Percentiles rank a stretch among this genome's conserved stretches.
Evolutionary conservation across 306 rosid genomes (phyloP).

Genomic region (Vachellia pachyceras): DNA sequence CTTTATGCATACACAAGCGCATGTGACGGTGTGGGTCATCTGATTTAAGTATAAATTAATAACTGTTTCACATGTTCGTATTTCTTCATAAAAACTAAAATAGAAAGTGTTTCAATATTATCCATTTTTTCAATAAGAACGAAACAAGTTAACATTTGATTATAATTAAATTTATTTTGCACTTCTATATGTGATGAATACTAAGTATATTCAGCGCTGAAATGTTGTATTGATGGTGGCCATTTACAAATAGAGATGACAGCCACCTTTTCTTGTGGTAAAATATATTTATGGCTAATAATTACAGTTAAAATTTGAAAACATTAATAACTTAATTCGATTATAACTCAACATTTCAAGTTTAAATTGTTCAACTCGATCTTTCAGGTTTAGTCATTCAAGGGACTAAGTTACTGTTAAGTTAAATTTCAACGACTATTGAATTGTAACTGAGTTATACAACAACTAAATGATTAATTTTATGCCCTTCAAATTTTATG

Average conservation of each 20-base stretch:
- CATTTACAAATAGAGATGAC: too few relatives aligned
- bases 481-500: neutral
- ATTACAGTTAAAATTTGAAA: too few relatives aligned
- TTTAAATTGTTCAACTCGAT: too few relatives aligned
- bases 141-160: neutral
- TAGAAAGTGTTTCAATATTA: neutral
- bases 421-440: too few relatives aligned
- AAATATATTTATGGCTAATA: too few relatives aligned
- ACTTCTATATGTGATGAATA: neutral
- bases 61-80: conserved; percentile 14
- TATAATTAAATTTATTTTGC: neutral
- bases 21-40: conserved; percentile 44
- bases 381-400: neutral
- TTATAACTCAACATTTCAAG: too few relatives aligned
- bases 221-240: neutral
- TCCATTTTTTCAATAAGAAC: neutral
- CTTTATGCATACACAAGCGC: conserved; percentile 70
- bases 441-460: neutral
- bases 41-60: conserved; percentile 10
- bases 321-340: too few relatives aligned
- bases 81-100: neutral
- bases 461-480: neutral
- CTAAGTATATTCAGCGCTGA: neutral
- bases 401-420: neutral
- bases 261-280: too few relatives aligned